Conservation (phyloP, 768 basidiomycete species). For the Lactarius sanguifluus region DNA sequence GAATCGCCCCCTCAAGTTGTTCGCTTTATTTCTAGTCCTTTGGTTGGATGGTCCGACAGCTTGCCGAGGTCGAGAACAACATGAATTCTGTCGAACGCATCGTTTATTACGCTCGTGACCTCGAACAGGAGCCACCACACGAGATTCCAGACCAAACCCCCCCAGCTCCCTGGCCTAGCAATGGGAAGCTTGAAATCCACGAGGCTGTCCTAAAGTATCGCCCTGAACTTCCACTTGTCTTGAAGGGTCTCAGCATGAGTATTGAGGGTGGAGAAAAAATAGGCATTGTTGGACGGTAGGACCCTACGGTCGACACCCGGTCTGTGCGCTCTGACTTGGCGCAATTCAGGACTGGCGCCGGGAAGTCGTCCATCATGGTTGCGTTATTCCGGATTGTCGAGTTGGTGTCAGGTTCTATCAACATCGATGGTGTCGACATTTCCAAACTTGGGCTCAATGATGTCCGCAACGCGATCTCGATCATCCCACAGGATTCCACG, state of each 20-base stretch:
- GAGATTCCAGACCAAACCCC: constrained; percentile 61
- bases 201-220: constrained; percentile 80
- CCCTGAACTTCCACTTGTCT: constrained; percentile 81
- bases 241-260: constrained; percentile 76
- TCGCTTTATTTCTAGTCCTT: constrained; percentile 46
- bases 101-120: constrained; percentile 71
- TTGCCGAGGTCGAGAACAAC: constrained; percentile 87
- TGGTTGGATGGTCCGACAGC: constrained; percentile 74
- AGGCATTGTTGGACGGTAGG: constrained; percentile 75
- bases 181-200: constrained; percentile 72
- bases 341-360: constrained; percentile 66
- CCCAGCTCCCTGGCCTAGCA: constrained; percentile 65
- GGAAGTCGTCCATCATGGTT: constrained; percentile 88
- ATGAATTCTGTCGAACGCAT: constrained; percentile 90
- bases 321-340: constrained; percentile 3
- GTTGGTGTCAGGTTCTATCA: constrained; percentile 69
- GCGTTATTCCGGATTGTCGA: constrained; percentile 87
- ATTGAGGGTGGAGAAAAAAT: constrained; percentile 83
- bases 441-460: constrained; percentile 81
- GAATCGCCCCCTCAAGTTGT: neutral
- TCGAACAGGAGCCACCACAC: constrained; percentile 85
- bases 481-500: constrained; percentile 80
- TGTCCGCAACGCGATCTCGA: constrained; percentile 64
- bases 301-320: constrained; percentile 23
- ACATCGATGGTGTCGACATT: constrained; percentile 79